Base-by-base conservation (phyloP, 208 protist species). In the Herpetomonas samuelpessoai region DNA sequence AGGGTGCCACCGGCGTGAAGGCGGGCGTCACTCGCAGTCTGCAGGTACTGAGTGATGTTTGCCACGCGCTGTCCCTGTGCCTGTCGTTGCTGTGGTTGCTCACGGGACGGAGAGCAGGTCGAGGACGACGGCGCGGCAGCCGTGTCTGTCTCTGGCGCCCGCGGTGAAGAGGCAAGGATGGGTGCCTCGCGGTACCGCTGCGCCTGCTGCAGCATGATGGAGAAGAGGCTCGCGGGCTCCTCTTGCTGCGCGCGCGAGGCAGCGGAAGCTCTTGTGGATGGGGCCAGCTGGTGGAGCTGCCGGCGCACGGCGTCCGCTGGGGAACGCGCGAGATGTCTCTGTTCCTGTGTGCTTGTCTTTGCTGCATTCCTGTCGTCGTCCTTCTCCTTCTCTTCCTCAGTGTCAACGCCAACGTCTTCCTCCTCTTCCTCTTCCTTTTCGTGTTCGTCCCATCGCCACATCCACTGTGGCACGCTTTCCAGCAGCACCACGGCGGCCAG, bases 401-500 rank as follows among this genome's bases (percentile, higher is more conserved):
- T n/a, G n/a, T n/a, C n/a, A n/a, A n/a, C n/a, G n/a, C n/a, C n/a
- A n/a, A n/a, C n/a, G n/a, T n/a, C n/a, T n/a, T n/a, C n/a, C n/a
- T 41, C 35, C 9, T 41, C 35, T 18, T 14, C 14, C 9, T 41
- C 35, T 6, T 41, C 35, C 6, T 14, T 41, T 6, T 41, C 35
- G 35, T 41, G 9, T 6, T 41, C 35, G 27, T 3, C 27, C 22
- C 35, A 26, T 6, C 25, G 51, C 26, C 19, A 22, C 29, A 19
- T 30, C 50, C 61, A 57, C 21, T 25, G 6, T 18, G 61, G 61
- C 19, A 52, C 44, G 7, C n/a, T 10, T 25, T 26, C 22, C 18
- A 66, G 51, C 16, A 66, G 25, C 6, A 66, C 61, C 12, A 51
- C 38, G 39, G 61, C 65, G 2, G 65, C 65, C 10, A 71, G 50